Conservation (phyloP, 495 filamentous ascomycete genomes). For the Aspergillus hancockii region DNA sequence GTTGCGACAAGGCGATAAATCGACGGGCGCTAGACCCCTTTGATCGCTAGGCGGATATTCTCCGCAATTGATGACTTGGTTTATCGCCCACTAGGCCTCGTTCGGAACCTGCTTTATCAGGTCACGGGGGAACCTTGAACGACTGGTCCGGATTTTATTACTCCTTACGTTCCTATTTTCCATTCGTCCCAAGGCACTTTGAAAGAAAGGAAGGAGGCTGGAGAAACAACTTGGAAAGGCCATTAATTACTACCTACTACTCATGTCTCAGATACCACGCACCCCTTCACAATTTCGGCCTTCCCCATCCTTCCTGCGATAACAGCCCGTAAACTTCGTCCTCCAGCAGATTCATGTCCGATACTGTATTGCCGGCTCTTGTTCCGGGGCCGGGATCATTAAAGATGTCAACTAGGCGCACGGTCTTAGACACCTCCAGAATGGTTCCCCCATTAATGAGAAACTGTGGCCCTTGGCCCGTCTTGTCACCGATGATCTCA, state of each 20-base stretch:
- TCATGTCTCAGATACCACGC: neutral
- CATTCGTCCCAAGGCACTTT: neutral
- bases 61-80: slow-evolving; percentile 1
- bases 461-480: slow-evolving; percentile 33
- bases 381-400: slow-evolving; percentile 60
- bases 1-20: slow-evolving; percentile 2
- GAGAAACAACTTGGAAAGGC: neutral
- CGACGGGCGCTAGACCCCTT: neutral
- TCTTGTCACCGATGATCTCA: slow-evolving; percentile 43
- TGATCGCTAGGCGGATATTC: neutral
- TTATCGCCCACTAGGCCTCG: neutral
- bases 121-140: neutral
- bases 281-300: slow-evolving; percentile 14
- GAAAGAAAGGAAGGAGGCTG: neutral
- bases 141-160: neutral
- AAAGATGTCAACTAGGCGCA: slow-evolving; percentile 51
- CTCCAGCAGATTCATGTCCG: slow-evolving; percentile 36
- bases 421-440: slow-evolving; percentile 59
- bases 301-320: slow-evolving; percentile 44
- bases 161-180: neutral
- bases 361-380: slow-evolving; percentile 48
- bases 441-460: slow-evolving; percentile 51
- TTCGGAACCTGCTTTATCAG: neutral
- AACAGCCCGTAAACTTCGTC: slow-evolving; percentile 51
- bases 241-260: neutral